Percentiles rank a stretch among this genome's conserved stretches.
These are phyloP conservation scores for Spizellomyces punctatus DNA, from an alignment of 192 early-diverging fungal genomes.

Conservation along the genomic window DNA sequence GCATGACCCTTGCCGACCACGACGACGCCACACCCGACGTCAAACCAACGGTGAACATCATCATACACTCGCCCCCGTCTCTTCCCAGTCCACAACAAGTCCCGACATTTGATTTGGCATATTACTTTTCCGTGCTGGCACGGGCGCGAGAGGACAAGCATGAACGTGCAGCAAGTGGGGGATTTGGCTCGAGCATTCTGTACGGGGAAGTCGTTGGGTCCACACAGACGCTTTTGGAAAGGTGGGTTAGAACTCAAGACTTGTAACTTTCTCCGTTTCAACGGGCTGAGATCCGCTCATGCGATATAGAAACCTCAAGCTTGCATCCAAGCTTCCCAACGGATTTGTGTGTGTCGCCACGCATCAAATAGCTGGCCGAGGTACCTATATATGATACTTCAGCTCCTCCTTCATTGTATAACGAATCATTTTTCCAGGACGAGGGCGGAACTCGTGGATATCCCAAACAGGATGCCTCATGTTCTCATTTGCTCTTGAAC, in stretches of 20 bases:
- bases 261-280: background rate
- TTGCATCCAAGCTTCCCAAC: conserved; percentile 67
- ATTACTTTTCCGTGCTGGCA: conserved; percentile 12
- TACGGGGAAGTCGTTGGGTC: conserved; percentile 79
- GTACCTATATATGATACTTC: conserved; percentile 23
- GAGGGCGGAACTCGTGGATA: conserved; percentile 94
- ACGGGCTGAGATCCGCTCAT: conserved; percentile 20
- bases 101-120: conserved; percentile 12
- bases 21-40: background rate
- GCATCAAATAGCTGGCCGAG: conserved; percentile 84
- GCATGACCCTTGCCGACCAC: background rate
- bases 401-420: background rate
- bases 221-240: conserved; percentile 94
- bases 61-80: background rate
- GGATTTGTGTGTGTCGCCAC: conserved; percentile 83
- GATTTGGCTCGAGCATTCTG: conserved; percentile 74
- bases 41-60: background rate
- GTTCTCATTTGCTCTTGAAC: conserved; percentile 82
- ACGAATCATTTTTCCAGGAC: conserved; percentile 30
- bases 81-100: background rate
- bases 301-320: conserved; percentile 58
- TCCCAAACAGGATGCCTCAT: conserved; percentile 88
- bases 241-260: conserved; percentile 45
- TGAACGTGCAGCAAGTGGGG: background rate
- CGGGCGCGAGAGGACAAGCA: background rate